Percentiles rank a stretch among this genome's conserved stretches.
Conservation (phyloP, 2,329 filamentous ascomycete species). For the Phialocephala sp. region DNA sequence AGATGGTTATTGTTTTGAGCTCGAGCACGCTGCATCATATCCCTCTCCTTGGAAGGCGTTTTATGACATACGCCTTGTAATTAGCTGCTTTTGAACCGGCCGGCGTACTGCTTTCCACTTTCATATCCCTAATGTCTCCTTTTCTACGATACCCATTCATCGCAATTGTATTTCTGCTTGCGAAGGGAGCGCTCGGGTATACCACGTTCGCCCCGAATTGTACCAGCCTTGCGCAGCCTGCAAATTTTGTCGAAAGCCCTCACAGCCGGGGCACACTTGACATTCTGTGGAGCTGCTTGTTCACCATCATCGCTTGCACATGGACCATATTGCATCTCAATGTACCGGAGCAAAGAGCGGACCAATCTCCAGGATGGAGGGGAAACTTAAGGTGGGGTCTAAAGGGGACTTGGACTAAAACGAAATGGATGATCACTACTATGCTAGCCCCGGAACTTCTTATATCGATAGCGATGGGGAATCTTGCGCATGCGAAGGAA, state of each 20-base stretch:
- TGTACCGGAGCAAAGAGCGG: slow-evolving; percentile 28
- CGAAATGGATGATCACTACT: slow-evolving; percentile 17
- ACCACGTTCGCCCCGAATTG: not conserved
- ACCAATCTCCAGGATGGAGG: not conserved
- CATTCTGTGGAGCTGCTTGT: slow-evolving; percentile 33
- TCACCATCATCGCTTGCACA: slow-evolving; percentile 31
- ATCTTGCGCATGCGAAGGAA: not conserved
- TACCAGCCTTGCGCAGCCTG: not conserved
- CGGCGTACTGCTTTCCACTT: no score
- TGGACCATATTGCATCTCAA: slow-evolving; percentile 35
- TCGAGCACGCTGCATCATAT: no score
- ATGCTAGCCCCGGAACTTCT: slow-evolving; percentile 16
- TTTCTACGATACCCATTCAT: not conserved
- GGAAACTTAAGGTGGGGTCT: slow-evolving; percentile 14
- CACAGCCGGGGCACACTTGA: slow-evolving; percentile 15
- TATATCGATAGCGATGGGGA: not conserved
- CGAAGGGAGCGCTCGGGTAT: not conserved
- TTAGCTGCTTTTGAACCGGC: no score
- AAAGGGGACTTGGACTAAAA: slow-evolving; percentile 4
- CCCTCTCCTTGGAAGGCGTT: no score
- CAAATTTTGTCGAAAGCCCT: not conserved
- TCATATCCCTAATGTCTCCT: not conserved
- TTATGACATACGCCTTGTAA: no score
- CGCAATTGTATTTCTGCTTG: not conserved
- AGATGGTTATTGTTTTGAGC: no score